Evolutionary conservation across 73 alveolate genomes (phyloP), one percentile per base, ranked within the genome.

Genomic region (Paramecium caudatum): DNA sequence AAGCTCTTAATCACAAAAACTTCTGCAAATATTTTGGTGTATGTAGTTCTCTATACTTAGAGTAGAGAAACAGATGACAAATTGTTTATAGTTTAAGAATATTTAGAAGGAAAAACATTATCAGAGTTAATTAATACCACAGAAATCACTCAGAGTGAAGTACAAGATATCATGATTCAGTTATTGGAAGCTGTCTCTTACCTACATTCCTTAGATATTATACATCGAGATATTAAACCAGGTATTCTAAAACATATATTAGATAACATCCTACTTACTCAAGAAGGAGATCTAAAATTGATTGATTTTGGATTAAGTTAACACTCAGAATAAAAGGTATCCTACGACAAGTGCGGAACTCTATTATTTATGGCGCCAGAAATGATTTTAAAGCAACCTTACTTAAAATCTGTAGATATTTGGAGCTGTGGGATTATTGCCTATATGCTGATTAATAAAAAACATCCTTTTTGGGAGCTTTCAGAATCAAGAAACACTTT

Each of bases 311-410:
- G 88, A 2, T 41, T 74, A 36, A 41, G 69, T 74, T 39, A 45
- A 13, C 47, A 74, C 16, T 74, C 88, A 37, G 88, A 74, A 74
- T 45, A 45, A 4, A 74, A 37, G 19, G 3, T 39, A 39, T 74
- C 88, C 5, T 74, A 74, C 43, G 88, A 74, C 43, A 74, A 74
- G 43, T 74, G 88, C 19, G 88, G 88, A 74, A 74, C 88, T 16
- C 47, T 74, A 15, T 19, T 74, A 13, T 74, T 41, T 21, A 74
- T 74, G 88, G 88, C 88, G 9, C 88, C 88, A 21, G 88, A 74
- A 74, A 74, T 74, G 88, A 74, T 74, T 2, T 74, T 39, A 36
- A 74, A 74, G 43, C 10, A 74, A 43, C 69, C 88, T 2, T 74
- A 74, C 15, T 32, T 39, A 36, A 37, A 74, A 37, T 74, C 88